These are phyloP conservation scores for Cyathus striatus DNA, from an alignment of 768 basidiomycete genomes.

Conservation along the genomic window DNA sequence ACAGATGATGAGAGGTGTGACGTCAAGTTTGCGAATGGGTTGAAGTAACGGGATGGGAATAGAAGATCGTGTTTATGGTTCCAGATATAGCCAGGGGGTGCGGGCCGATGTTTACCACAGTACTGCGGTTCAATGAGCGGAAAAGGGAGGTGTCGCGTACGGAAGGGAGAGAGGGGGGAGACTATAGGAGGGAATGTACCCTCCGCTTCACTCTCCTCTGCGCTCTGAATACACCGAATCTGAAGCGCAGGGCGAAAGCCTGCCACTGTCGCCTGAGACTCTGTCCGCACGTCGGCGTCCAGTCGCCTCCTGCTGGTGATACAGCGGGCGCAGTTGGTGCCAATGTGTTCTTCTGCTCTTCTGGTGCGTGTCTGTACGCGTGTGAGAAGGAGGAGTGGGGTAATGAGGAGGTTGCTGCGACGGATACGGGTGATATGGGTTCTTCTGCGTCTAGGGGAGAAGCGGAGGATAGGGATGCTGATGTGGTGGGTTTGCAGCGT, in stretches of 20 bases:
- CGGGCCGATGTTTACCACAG: too few species aligned
- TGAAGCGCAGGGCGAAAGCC: conserved; percentile 46
- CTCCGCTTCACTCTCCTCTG: conserved; percentile 26
- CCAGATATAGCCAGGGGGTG: too few species aligned
- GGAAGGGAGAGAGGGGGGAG: too few species aligned
- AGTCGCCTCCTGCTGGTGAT: conserved; percentile 12
- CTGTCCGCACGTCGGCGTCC: conserved; percentile 55
- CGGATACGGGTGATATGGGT: too few species aligned
- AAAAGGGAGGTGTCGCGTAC: too few species aligned
- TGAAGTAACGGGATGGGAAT: too few species aligned
- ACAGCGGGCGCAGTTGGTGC: conserved; percentile 8
- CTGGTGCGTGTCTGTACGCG: conserved; percentile 5
- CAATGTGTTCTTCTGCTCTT: conserved; percentile 17
- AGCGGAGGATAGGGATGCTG: too few species aligned
- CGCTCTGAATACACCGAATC: conserved; percentile 53
- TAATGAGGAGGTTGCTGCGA: not conserved
- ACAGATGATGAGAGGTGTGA: too few species aligned
- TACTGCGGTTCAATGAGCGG: too few species aligned
- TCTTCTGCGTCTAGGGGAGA: too few species aligned
- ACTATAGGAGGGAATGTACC: conserved; percentile 19
- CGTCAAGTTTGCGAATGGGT: too few species aligned
- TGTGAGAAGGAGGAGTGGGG: conserved; percentile 3
- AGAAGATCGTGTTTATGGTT: too few species aligned
- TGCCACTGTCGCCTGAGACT: conserved; percentile 56
- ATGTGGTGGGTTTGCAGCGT: not conserved